phyloP scores from a whole-genome alignment of 768 basidiomycete genomes.

The Xerocomellus chrysenteron region DNA sequence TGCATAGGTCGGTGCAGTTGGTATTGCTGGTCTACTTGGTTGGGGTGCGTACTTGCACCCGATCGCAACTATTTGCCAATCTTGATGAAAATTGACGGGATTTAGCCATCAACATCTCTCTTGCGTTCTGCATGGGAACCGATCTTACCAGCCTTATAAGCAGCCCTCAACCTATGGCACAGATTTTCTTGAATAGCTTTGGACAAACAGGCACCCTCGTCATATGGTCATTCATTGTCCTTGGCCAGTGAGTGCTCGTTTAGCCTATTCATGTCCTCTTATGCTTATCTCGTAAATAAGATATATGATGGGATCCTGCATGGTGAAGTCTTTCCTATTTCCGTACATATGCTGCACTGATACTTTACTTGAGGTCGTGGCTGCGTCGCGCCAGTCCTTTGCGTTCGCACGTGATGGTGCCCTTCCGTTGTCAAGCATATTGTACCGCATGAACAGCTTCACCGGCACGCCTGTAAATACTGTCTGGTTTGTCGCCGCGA shows the following conservation, averaged over 20 bases:
- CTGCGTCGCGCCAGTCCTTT: conserved; percentile 55
- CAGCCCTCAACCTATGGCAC: conserved; percentile 47
- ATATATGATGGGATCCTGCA: conserved; percentile 51
- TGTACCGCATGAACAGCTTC: conserved; percentile 54
- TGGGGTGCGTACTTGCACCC: conserved; percentile 34
- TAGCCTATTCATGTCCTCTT: neutral
- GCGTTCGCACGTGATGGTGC: conserved; percentile 62
- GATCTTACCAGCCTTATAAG: conserved; percentile 43
- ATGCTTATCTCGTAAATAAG: conserved; percentile 15
- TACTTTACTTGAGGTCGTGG: conserved; percentile 37
- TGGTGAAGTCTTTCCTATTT: conserved; percentile 27
- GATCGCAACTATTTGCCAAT: neutral
- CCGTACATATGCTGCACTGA: neutral
- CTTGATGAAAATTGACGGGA: neutral
- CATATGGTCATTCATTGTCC: conserved; percentile 55
- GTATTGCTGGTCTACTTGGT: conserved; percentile 47
- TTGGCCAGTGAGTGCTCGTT: conserved; percentile 41
- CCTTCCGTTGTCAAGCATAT: conserved; percentile 52
- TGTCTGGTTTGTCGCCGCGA: conserved; percentile 49
- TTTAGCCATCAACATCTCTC: conserved; percentile 48
- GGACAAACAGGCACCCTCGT: conserved; percentile 44
- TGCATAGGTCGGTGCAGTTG: conserved; percentile 36
- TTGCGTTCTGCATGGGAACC: conserved; percentile 59
- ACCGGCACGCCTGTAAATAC: conserved; percentile 59
- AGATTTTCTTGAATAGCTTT: conserved; percentile 42